Evolutionary conservation across 805 yeast species (phyloP).

Genomic region (Pichia occidentalis): DNA sequence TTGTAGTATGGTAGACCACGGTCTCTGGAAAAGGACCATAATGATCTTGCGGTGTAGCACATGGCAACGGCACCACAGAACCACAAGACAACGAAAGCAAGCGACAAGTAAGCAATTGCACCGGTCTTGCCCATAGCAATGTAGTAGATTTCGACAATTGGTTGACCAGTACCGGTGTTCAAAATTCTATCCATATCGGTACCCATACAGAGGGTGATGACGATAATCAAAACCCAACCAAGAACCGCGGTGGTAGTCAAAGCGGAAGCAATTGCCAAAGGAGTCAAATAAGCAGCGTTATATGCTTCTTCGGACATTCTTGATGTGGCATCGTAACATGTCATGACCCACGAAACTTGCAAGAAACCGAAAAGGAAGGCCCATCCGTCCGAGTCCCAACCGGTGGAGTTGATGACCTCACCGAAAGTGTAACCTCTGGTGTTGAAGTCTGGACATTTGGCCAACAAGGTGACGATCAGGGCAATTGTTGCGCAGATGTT

Average conservation of each 20-base stretch:
- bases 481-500: constrained; percentile 44
- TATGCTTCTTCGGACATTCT: constrained; percentile 51
- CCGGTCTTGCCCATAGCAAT: constrained; percentile 47
- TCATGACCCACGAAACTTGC: constrained; percentile 55
- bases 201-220: constrained; percentile 40
- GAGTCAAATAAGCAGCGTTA: constrained; percentile 49
- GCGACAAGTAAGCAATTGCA: constrained; percentile 45
- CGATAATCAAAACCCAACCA: constrained; percentile 45
- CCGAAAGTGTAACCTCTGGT: constrained; percentile 43
- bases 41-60: constrained; percentile 44
- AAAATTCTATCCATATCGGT: constrained; percentile 33
- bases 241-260: constrained; percentile 41
- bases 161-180: constrained; percentile 37
- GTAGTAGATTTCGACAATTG: constrained; percentile 45
- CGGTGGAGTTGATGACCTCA: constrained; percentile 39
- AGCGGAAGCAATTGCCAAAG: constrained; percentile 53
- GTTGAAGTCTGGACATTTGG: constrained; percentile 42
- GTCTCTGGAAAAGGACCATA: constrained; percentile 54
- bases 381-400: constrained; percentile 50
- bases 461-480: constrained; percentile 48
- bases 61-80: constrained; percentile 47
- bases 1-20: constrained; percentile 44
- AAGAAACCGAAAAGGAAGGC: constrained; percentile 51
- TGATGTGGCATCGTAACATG: constrained; percentile 49
- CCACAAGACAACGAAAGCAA: constrained; percentile 45